Percentiles rank a stretch among this genome's conserved stretches.
These are phyloP conservation scores for Gentiana straminea DNA, from an alignment of 257 asterid species.

Conservation along the genomic window DNA sequence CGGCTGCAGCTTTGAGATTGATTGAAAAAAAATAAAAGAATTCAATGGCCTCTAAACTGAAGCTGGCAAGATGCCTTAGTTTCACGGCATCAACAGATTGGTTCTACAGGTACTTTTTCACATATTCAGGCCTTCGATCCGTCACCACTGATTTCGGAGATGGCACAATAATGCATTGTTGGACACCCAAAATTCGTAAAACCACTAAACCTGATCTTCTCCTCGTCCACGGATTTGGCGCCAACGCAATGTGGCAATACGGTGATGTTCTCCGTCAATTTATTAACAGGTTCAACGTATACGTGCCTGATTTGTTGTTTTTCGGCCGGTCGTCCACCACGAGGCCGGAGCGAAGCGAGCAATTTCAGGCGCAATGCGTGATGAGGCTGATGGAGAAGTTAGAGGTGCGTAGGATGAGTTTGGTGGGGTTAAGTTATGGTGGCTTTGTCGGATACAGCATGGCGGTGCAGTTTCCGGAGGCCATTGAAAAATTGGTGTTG, in stretches of 20 bases:
- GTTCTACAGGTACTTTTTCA: conserved; percentile 61
- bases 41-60: neutral
- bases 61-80: conserved; percentile 57
- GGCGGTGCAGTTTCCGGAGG: conserved; percentile 71
- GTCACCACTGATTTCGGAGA: conserved; percentile 44
- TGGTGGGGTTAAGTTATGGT: conserved; percentile 89
- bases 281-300: conserved; percentile 68
- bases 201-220: conserved; percentile 49
- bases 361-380: conserved; percentile 69
- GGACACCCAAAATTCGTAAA: conserved; percentile 63
- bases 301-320: conserved; percentile 88
- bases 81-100: conserved; percentile 86
- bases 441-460: conserved; percentile 78
- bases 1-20: neutral
- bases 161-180: conserved; percentile 76
- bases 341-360: conserved; percentile 64
- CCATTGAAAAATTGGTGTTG: conserved; percentile 61
- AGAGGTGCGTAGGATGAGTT: conserved; percentile 38
- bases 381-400: conserved; percentile 54
- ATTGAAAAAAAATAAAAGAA: too few relatives aligned
- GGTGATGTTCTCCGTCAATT: conserved; percentile 72
- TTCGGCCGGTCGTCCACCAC: conserved; percentile 66
- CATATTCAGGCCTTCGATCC: conserved; percentile 68
- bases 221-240: conserved; percentile 86
- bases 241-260: conserved; percentile 99